Conservation (phyloP, 345 rosid species). For the Dipteronia dyeriana region DNA sequence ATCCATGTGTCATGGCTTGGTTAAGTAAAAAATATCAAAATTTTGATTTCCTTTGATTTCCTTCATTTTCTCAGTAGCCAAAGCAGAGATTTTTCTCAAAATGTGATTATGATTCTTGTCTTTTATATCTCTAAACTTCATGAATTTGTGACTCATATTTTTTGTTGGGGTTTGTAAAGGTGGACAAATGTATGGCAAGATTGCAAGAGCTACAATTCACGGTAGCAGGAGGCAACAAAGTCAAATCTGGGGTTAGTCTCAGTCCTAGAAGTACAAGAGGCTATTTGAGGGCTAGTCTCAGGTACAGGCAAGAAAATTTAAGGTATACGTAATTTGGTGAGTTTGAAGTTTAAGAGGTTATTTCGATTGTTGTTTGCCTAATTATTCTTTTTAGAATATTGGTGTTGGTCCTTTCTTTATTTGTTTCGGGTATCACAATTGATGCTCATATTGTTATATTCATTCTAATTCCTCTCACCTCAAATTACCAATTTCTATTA, state of each 20-base stretch:
- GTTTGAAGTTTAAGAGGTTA: no score
- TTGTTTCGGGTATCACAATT: no score
- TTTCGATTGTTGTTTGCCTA: no score
- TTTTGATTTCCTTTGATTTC: background rate
- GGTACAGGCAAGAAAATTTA: slow-evolving; percentile 96
- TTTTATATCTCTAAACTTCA: background rate
- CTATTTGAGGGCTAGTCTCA: slow-evolving; percentile 81
- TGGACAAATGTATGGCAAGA: slow-evolving; percentile 94
- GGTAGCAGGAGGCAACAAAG: slow-evolving; percentile 82
- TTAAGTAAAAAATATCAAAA: background rate
- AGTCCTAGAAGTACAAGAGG: slow-evolving; percentile 92
- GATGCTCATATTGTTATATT: no score
- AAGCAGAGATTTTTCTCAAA: slow-evolving; percentile 5
- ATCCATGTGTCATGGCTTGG: no score
- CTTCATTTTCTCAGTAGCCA: slow-evolving; percentile 11
- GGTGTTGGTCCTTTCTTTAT: no score
- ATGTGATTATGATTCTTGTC: background rate
- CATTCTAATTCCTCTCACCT: no score
- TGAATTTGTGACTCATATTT: background rate
- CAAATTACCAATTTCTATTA: no score
- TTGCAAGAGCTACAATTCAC: slow-evolving; percentile 92
- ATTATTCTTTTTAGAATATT: no score
- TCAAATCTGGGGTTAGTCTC: slow-evolving; percentile 74
- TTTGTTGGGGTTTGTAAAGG: slow-evolving; percentile 47
- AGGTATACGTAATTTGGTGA: slow-evolving; percentile 41